A percentile compares a stretch with the other conserved stretches of the same genome.
Conservation (phyloP, 2,329 filamentous ascomycete genomes). For the Biscogniauxia sp. region DNA sequence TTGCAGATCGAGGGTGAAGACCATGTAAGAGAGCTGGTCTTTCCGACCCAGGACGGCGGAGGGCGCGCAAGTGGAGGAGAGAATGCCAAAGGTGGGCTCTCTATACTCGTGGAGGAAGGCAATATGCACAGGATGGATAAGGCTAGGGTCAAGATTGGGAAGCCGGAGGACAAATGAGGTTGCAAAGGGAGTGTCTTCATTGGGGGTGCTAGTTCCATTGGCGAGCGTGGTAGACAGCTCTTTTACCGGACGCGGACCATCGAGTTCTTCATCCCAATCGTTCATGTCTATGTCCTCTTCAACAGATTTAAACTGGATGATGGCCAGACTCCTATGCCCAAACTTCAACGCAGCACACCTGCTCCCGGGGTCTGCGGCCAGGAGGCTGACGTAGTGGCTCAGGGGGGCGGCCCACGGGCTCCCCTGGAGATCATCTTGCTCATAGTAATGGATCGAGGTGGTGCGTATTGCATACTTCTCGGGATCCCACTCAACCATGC, state of each 20-base stretch:
- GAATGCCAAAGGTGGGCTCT: slow-evolving; percentile 93
- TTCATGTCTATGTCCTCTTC: slow-evolving; percentile 89
- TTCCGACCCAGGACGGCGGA: slow-evolving; percentile 79
- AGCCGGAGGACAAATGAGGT: slow-evolving; percentile 92
- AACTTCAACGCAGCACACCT: slow-evolving; percentile 95
- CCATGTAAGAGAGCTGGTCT: slow-evolving; percentile 85
- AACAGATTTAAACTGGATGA: slow-evolving; percentile 84
- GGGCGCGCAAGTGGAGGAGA: slow-evolving; percentile 72
- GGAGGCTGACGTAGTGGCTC: slow-evolving; percentile 72
- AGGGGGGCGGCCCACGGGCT: slow-evolving; percentile 79
- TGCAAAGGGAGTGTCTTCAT: slow-evolving; percentile 72
- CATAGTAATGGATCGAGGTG: slow-evolving; percentile 96
- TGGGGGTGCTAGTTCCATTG: slow-evolving; percentile 45
- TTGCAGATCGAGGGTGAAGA: slow-evolving; percentile 92
- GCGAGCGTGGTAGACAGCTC: slow-evolving; percentile 39
- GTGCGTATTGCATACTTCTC: slow-evolving; percentile 76
- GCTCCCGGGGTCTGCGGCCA: slow-evolving; percentile 87
- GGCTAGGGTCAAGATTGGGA: slow-evolving; percentile 79
- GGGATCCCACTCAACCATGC: slow-evolving; percentile 90
- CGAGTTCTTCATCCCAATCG: slow-evolving; percentile 82
- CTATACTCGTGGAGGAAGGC: slow-evolving; percentile 95
- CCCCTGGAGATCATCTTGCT: slow-evolving; percentile 83
- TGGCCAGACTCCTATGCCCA: slow-evolving; percentile 82
- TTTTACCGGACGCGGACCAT: slow-evolving; percentile 61
- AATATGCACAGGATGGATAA: slow-evolving; percentile 87